phyloP scores from a whole-genome alignment of 345 rosid species.

The Populus simonii region DNA sequence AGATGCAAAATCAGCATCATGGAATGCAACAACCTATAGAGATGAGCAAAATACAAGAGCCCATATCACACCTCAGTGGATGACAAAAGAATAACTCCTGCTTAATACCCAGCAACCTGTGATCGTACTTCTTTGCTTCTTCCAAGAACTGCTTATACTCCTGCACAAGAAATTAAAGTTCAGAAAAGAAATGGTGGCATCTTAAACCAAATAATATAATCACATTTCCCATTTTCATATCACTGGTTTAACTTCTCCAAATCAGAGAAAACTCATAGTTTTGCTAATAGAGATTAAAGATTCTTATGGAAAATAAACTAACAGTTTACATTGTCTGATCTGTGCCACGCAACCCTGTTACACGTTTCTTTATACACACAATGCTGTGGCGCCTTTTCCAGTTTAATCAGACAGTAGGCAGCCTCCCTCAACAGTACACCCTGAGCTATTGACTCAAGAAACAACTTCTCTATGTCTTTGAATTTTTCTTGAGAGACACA shows the following conservation, averaged over 20 bases:
- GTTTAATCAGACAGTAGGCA: not conserved
- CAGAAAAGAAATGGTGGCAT: too few relatives aligned
- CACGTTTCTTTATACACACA: not conserved
- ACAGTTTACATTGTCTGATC: not conserved
- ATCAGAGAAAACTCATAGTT: not conserved
- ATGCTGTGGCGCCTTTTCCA: not conserved
- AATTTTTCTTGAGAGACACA: not conserved
- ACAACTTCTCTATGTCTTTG: not conserved
- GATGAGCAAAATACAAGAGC: conserved; percentile 5
- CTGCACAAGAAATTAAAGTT: conserved; percentile 34
- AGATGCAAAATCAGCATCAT: conserved; percentile 11
- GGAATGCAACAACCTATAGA: conserved; percentile 2
- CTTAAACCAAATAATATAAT: not conserved
- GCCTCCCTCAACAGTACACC: not conserved
- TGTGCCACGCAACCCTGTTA: not conserved
- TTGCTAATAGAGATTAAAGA: not conserved
- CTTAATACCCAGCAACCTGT: conserved; percentile 76
- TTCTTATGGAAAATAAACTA: not conserved
- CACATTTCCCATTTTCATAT: not conserved
- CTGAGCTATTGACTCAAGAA: not conserved
- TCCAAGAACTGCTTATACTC: conserved; percentile 64
- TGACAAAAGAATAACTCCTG: conserved; percentile 95
- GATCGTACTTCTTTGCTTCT: conserved; percentile 95
- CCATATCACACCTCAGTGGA: conserved; percentile 55
- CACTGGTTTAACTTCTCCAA: not conserved